phyloP scores from a whole-genome alignment of 345 rosid species.

The Eucalyptus pumila region DNA sequence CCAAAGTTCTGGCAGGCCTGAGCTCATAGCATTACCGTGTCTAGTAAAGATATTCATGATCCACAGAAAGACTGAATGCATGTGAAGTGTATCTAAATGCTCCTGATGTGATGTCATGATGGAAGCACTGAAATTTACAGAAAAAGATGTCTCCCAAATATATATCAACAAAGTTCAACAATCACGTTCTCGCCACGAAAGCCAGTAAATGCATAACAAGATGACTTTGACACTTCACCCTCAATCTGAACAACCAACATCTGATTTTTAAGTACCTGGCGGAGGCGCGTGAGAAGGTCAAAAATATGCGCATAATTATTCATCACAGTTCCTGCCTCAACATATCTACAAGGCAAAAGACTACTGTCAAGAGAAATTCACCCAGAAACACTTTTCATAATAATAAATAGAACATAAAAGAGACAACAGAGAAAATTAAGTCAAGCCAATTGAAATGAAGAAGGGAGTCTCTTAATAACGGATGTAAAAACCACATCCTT shows the following conservation, averaged over 20 bases:
- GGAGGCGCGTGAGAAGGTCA: conserved; percentile 92
- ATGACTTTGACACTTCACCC: not conserved
- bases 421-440: not conserved
- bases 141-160: not conserved
- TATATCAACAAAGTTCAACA: not conserved
- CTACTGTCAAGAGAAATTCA: not conserved
- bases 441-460: not conserved
- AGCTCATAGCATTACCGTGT: not conserved
- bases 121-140: not conserved
- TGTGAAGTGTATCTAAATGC: not conserved
- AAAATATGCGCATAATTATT: conserved; percentile 95
- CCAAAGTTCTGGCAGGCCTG: not conserved
- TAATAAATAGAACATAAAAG: not conserved
- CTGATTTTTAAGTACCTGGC: conserved; percentile 42
- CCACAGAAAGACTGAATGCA: not conserved
- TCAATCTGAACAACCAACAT: not conserved
- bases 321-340: conserved; percentile 76
- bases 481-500: not conserved
- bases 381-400: not conserved
- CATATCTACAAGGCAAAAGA: conserved; percentile 44
- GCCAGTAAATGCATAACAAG: not conserved
- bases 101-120: not conserved
- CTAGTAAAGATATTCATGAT: not conserved
- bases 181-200: not conserved
- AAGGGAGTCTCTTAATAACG: not conserved